phyloP scores from a whole-genome alignment of 345 rosid species.

The Bruguiera parviflora region DNA sequence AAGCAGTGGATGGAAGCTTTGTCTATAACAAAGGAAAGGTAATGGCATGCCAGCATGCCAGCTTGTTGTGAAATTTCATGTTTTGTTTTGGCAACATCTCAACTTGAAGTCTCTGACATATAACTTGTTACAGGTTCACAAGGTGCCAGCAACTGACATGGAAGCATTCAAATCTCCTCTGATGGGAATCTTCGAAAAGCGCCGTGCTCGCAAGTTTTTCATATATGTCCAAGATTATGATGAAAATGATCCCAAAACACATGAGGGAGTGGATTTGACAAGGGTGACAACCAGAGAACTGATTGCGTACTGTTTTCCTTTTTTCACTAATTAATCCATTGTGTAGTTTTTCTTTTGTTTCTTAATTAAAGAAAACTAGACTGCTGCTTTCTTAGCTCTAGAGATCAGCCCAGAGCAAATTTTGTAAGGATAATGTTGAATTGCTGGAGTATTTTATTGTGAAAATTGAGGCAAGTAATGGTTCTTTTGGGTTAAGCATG shows the following conservation, averaged over 20 bases:
- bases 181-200: constrained; percentile 97
- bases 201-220: constrained; percentile 87
- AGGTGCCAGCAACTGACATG: constrained; percentile 94
- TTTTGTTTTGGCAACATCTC: too few relatives aligned
- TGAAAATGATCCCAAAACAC: constrained; percentile 84
- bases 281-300: constrained; percentile 72
- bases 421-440: neutral
- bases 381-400: neutral
- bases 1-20: too few relatives aligned
- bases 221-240: constrained; percentile 76
- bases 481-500: neutral
- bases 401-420: neutral
- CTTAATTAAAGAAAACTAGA: neutral
- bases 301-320: constrained; percentile 51
- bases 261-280: constrained; percentile 85
- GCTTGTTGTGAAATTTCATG: too few relatives aligned
- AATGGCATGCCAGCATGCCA: too few relatives aligned
- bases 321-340: neutral
- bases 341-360: neutral
- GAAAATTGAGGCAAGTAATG: neutral
- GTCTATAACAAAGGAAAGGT: too few relatives aligned
- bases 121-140: constrained; percentile 59
- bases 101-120: constrained; percentile 9
- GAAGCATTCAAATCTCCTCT: constrained; percentile 92
- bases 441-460: neutral